Evolutionary conservation across 257 asterid species (phyloP), one percentile per base, ranked within the genome.

Genomic region (Paulownia fortunei): DNA sequence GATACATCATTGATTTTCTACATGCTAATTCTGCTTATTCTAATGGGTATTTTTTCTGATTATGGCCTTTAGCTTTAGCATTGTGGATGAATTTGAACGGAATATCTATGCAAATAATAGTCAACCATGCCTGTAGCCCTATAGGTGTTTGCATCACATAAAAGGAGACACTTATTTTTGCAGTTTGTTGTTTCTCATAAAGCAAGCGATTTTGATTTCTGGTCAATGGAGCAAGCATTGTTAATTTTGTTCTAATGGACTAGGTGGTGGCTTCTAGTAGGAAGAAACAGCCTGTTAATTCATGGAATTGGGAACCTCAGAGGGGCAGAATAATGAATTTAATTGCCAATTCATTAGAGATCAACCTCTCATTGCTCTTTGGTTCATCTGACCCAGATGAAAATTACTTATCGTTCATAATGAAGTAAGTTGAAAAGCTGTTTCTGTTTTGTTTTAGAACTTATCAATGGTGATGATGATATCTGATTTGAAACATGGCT

Each of bases 221-320:
- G 5, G 42, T 64, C 51, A 32, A 39, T 21, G 47, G 72, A 34
- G 65, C 46, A 0, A 32, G 24, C 59, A 13, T 56, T 18, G 36
- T 5, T 73, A 66, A 73, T 73, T 21, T 44, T 51, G 55, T 56
- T 58, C 49, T 73, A 41, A 80, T 85, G 77, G 62, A 85, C 52
- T 79, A 95, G 99, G 98, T 84, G 74, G 83, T 73, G 6, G 89
- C 94, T 49, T 82, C 86, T 79, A 87, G 84, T 78, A 85, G 91
- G 79, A 95, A 92, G 89, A 95, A 86, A 81, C 82, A 83, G 80
- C 83, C 79, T 27, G 90, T 83, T 10, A 88, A 87, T 81, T 76
- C 91, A 36, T 95, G 98, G 99, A 88, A 89, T 74, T 95, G 98
- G 98, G 97, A 90, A 78, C 67, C 90, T 37, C 97, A 90, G 81